phyloP scores from a whole-genome alignment of 2,329 filamentous ascomycete genomes.

The Pseudopyricularia cyperi region DNA sequence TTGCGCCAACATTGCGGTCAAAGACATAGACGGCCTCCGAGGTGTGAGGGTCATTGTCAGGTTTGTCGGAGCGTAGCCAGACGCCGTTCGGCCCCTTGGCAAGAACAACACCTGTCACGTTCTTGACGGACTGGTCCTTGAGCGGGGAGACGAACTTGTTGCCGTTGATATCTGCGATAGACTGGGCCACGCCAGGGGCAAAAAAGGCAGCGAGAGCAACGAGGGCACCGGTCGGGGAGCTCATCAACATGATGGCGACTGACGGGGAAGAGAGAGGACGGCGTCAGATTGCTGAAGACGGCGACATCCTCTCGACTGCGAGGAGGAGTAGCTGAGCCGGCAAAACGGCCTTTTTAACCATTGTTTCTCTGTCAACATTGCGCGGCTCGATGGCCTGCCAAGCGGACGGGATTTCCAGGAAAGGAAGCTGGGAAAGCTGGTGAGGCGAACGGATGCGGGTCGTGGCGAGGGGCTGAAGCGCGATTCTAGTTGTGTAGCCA shows the following conservation, averaged over 20 bases:
- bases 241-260: background rate
- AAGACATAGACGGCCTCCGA: slow-evolving; percentile 57
- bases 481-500: background rate
- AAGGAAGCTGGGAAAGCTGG: slow-evolving; percentile 1
- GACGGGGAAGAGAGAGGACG: background rate
- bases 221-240: background rate
- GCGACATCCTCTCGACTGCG: background rate
- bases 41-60: slow-evolving; percentile 40
- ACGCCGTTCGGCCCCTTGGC: slow-evolving; percentile 49
- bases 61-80: slow-evolving; percentile 48
- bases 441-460: background rate
- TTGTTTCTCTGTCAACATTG: background rate
- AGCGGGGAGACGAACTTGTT: slow-evolving; percentile 49
- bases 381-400: background rate
- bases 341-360: background rate
- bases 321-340: background rate
- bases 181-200: slow-evolving; percentile 18
- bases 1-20: slow-evolving; percentile 32
- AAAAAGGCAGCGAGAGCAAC: background rate
- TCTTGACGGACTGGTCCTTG: slow-evolving; percentile 38
- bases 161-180: slow-evolving; percentile 53
- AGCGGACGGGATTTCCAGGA: background rate
- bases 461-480: background rate
- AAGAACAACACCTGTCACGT: slow-evolving; percentile 53
- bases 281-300: background rate